Conservation (phyloP, 2,329 filamentous ascomycete species). For the Trichoderma sp. region DNA sequence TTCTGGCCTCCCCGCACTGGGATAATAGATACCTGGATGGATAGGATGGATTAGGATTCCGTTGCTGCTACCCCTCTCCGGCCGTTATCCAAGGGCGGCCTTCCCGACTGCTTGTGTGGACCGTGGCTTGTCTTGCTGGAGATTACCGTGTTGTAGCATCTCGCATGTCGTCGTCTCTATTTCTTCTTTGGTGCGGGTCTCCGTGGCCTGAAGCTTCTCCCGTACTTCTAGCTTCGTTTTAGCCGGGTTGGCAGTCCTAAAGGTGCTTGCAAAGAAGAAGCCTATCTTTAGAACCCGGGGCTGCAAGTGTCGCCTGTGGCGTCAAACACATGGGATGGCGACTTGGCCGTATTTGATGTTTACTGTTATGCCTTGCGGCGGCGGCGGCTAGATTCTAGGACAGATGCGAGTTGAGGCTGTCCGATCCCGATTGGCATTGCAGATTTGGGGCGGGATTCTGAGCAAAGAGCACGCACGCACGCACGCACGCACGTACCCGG, state of each 20-base stretch:
- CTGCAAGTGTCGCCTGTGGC: conserved; percentile 12
- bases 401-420: not conserved
- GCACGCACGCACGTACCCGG: no score
- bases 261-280: not conserved
- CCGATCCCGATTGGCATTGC: not conserved
- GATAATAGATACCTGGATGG: no score
- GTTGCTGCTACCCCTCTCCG: not conserved
- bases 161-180: conserved; percentile 3
- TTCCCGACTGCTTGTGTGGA: conserved; percentile 15
- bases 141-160: conserved; percentile 16
- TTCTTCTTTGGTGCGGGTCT: conserved; percentile 14
- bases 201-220: conserved; percentile 8
- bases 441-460: not conserved
- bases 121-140: conserved; percentile 11
- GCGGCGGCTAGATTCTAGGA: not conserved
- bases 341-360: not conserved
- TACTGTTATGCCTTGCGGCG: not conserved
- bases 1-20: not conserved
- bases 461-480: no score
- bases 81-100: conserved; percentile 8
- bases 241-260: not conserved
- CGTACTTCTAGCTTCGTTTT: conserved; percentile 9
- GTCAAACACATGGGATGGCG: not conserved
- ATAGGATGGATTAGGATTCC: not conserved
- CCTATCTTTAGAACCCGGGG: conserved; percentile 14